Base-by-base conservation (phyloP, 345 rosid species). In the Jatropha curcas region DNA sequence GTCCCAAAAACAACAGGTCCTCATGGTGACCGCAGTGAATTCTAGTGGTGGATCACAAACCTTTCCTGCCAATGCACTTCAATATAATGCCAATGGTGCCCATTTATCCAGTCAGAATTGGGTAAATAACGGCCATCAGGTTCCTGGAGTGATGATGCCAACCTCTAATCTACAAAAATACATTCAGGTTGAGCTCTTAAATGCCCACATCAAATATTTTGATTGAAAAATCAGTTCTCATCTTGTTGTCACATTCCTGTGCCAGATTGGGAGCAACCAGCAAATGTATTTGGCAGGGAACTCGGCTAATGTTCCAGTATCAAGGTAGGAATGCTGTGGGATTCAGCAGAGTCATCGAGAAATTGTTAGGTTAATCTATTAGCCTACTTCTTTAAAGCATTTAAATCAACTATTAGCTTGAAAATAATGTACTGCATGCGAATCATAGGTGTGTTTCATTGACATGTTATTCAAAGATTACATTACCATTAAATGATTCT, bases 261-360 rank as follows among this genome's bases (percentile, higher is more conserved):
- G 31, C 75, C 82, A 88, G 90, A 76, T 80, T 74, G 76, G 82
- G 72, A 82, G 72, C 68, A 69, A 76, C 70, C 84, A 75, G 25
- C 81, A 68, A 14, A 35, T 60, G 20, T 39, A 80, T 70, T 65
- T 58, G 7, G 79, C 71, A 22, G 83, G 84, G 77, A 72, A 69
- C 76, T 71, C 76, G 12, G 69, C 76, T 65, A 76, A 74, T 72
- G 43, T 73, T 60, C 84, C 84, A 48, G 56, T 78, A 4, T 65
- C 80, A 75, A 84, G 90, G 88, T 86, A 77, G 25, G 33, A 3
- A 46, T 6, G 19, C 2, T 13, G 17, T 19, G 16, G 34, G 14
- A 25, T 33, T 64, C 60, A n/a, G 33, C 27, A 52, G 19, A 39
- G 30, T 33, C 66, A 46, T 71, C 45, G 9, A 30, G 30, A 22